Base-by-base conservation (phyloP, 2,329 filamentous ascomycete genomes). In the Aspergillus thermomutatus region DNA sequence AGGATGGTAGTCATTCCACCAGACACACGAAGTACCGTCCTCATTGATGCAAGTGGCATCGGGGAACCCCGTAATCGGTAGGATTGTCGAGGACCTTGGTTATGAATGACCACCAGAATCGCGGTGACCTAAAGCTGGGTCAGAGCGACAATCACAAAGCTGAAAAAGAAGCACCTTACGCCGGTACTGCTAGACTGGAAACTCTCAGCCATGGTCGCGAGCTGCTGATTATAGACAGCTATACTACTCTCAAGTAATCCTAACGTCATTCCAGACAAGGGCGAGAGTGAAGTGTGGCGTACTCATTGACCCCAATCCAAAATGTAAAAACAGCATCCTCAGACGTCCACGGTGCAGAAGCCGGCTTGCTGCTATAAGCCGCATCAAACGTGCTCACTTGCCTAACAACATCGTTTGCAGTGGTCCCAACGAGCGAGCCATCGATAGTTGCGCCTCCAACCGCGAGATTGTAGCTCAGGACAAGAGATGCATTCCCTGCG, bases 371-470 rank as follows among this genome's bases (percentile, higher is more conserved):
- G n/a, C n/a, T n/a, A n/a, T n/a, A n/a, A n/a, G n/a, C n/a, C n/a
- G n/a, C n/a, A n/a, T n/a, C n/a, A n/a, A n/a, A n/a, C n/a, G n/a
- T n/a, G n/a, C n/a, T n/a, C n/a, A n/a, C n/a, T n/a, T n/a, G n/a
- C n/a, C n/a, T n/a, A n/a, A n/a, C n/a, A n/a, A n/a, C n/a, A n/a
- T n/a, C n/a, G n/a, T n/a, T n/a, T n/a, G n/a, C n/a, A n/a, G n/a
- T n/a, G n/a, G n/a, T n/a, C n/a, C n/a, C n/a, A n/a, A n/a, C n/a
- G n/a, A n/a, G n/a, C n/a, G n/a, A n/a, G n/a, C n/a, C n/a, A n/a
- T n/a, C n/a, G n/a, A 83, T 79, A 0, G 80, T 82, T 1, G 82
- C 82, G 43, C 82, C 82, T 46, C 82, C 80, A 31, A 78, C 77
- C 0, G 82, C 82, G 34, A 84, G 72, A 68, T 84, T 83, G 66